Percentiles rank a stretch among this genome's conserved stretches.
Evolutionary conservation across 352 stramenopile species (phyloP).

Genomic region (Phytophthora pseudosyringae): DNA sequence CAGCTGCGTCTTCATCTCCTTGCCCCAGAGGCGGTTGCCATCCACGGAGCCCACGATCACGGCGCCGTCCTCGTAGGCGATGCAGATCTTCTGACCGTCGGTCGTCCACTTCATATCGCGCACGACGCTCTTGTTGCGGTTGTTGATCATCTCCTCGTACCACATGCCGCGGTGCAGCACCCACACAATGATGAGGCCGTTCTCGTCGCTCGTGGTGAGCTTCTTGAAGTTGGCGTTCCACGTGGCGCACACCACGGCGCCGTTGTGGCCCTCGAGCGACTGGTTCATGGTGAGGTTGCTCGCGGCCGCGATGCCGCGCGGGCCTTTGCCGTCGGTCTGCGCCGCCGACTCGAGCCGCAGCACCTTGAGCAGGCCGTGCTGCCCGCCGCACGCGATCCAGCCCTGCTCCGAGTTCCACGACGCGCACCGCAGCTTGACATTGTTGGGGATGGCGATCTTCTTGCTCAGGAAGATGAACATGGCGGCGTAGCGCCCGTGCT

Average conservation of each 20-base stretch:
- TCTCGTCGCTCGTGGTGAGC: slow-evolving; percentile 95
- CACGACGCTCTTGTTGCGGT: slow-evolving; percentile 95
- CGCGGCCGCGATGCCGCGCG: slow-evolving; percentile 82
- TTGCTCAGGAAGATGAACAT: slow-evolving; percentile 97
- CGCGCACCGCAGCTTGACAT: slow-evolving; percentile 90
- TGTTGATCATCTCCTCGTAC: slow-evolving; percentile 98
- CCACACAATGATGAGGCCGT: slow-evolving; percentile 96
- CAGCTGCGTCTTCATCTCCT: slow-evolving; percentile 93
- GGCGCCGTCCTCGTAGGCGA: slow-evolving; percentile 94
- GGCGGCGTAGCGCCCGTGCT: not conserved
- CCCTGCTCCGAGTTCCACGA: slow-evolving; percentile 94
- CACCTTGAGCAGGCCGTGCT: slow-evolving; percentile 94
- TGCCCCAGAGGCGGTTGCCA: slow-evolving; percentile 94
- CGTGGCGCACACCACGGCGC: slow-evolving; percentile 89
- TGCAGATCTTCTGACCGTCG: slow-evolving; percentile 95
- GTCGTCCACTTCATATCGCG: slow-evolving; percentile 95
- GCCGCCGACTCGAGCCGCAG: slow-evolving; percentile 87
- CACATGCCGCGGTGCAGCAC: slow-evolving; percentile 94
- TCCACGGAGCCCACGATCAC: slow-evolving; percentile 96
- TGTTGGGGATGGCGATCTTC: slow-evolving; percentile 96
- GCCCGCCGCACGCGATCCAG: slow-evolving; percentile 95
- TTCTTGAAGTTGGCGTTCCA: slow-evolving; percentile 96
- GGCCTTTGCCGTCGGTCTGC: slow-evolving; percentile 72
- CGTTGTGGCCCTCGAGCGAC: slow-evolving; percentile 93
- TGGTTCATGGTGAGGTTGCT: slow-evolving; percentile 96